Evolutionary conservation across 495 filamentous ascomycete genomes (phyloP), one percentile per base, ranked within the genome.

Genomic region (Friedmanniomyces simplex): DNA sequence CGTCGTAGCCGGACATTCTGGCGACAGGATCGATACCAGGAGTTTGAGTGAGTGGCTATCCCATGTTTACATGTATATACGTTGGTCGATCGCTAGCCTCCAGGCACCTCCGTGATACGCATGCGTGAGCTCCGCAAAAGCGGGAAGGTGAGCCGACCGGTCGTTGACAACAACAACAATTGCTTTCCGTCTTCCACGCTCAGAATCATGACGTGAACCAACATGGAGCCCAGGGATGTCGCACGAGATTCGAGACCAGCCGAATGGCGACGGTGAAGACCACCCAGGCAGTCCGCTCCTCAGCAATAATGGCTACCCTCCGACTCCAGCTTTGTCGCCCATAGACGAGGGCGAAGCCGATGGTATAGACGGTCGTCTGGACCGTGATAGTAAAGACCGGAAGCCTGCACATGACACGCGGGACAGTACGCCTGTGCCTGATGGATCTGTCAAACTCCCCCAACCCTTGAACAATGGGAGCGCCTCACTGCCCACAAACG

Each of bases 1-100:
- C 69, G 62, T 73, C 69, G 64, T 73, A 73, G 47, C 66, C 62
- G 55, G 71, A 70, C 71, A 73, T 73, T 13, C 37, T 59, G 28
- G 46, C 46, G 46, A 8, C 16, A 43, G 2, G 46, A 5, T 8
- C 22, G 46, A 22, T 7, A 28, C 18, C 13, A 21, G 20, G 6
- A 2, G 46, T 7, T 49, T 18, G 22, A 49, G 57, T 47, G n/a
- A 18, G 32, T 37, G 26, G 18, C 32, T 52, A 22, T 25, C 21
- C 11, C 21, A 24, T 49, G 21, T 49, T 24, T 8, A 22, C 22
- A n/a, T 25, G 22, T n/a, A 49, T 21, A 3, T 21, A 30, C 4
- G 39, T 32, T 32, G 28, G 20, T 22, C 11, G 46, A 49, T 49
- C 16, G 46, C 28, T 32, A 32, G 28, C 28, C 28, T 32, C 25